Evolutionary conservation across 306 rosid species (phyloP).

Genomic region (Corylus avellana): DNA sequence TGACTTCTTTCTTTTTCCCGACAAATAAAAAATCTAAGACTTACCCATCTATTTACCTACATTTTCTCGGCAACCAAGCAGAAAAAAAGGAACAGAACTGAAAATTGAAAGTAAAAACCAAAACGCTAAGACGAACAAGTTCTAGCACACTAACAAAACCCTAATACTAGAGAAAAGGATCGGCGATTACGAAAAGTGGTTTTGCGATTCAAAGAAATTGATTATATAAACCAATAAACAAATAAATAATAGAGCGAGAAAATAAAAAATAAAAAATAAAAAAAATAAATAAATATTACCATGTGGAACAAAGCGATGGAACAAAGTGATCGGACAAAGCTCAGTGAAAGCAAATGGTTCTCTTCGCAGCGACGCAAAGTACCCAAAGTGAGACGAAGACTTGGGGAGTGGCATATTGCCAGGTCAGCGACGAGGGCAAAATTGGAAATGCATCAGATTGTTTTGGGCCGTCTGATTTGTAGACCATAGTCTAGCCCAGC

Average conservation of each 20-base stretch:
- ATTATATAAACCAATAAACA: not conserved
- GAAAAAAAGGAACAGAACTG: too few relatives aligned
- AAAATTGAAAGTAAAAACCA: too few relatives aligned
- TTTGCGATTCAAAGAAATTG: not conserved
- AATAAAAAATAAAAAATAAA: too few relatives aligned
- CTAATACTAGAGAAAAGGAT: not conserved
- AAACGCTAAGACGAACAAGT: too few relatives aligned
- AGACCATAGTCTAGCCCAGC: slow-evolving; percentile 16
- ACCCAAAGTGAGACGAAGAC: not conserved
- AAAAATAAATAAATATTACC: slow-evolving; percentile 3
- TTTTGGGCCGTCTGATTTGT: not conserved
- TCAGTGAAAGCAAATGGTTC: slow-evolving; percentile 1
- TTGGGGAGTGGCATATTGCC: not conserved
- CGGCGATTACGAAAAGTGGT: not conserved
- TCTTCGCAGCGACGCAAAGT: slow-evolving; percentile 2
- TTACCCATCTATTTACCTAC: too few relatives aligned
- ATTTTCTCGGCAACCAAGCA: too few relatives aligned
- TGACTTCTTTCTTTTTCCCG: too few relatives aligned
- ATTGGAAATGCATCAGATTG: not conserved
- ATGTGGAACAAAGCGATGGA: slow-evolving; percentile 23
- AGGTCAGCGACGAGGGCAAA: slow-evolving; percentile 15
- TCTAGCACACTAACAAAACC: too few relatives aligned
- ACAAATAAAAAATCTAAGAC: too few relatives aligned
- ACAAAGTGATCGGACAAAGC: not conserved
- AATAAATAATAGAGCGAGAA: not conserved